phyloP scores from a whole-genome alignment of 805 yeast genomes.

The Yamadazyma takamatsuzukensis region DNA sequence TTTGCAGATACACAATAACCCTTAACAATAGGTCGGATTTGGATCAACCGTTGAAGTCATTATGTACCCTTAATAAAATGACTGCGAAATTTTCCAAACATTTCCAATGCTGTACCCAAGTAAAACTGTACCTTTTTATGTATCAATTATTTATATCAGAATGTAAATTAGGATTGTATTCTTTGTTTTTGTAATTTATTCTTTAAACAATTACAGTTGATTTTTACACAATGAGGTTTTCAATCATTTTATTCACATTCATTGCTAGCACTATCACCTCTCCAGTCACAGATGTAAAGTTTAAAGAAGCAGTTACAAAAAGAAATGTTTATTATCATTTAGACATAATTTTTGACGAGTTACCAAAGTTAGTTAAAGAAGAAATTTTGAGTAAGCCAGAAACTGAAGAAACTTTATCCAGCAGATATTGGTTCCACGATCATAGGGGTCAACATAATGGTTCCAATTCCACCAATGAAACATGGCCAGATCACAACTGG shows the following conservation, averaged over 20 bases:
- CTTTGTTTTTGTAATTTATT: too few species aligned
- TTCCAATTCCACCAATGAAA: slow-evolving; percentile 1
- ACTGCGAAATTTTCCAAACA: too few species aligned
- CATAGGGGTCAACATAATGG: neutral
- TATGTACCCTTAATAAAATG: too few species aligned
- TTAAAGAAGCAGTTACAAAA: slow-evolving; percentile 6
- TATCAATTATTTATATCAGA: too few species aligned
- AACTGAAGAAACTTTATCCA: too few species aligned
- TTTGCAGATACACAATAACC: too few species aligned
- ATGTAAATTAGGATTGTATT: too few species aligned
- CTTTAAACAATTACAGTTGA: too few species aligned
- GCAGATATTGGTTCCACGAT: neutral
- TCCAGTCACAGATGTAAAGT: slow-evolving; percentile 3
- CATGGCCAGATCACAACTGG: slow-evolving; percentile 1
- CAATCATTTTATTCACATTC: slow-evolving; percentile 1
- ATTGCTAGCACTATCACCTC: neutral
- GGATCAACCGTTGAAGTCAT: too few species aligned
- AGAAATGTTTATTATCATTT: slow-evolving; percentile 5
- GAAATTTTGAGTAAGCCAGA: neutral
- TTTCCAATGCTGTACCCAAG: too few species aligned
- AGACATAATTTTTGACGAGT: slow-evolving; percentile 2
- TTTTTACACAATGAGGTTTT: slow-evolving; percentile 3
- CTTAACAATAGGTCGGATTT: too few species aligned
- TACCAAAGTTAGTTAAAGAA: slow-evolving; percentile 3
- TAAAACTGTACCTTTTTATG: too few species aligned